A percentile compares a stretch with the other conserved stretches of the same genome.
These are phyloP conservation scores for Mortierella sp. DNA, from an alignment of 371 early-diverging fungal genomes.

Conservation along the genomic window DNA sequence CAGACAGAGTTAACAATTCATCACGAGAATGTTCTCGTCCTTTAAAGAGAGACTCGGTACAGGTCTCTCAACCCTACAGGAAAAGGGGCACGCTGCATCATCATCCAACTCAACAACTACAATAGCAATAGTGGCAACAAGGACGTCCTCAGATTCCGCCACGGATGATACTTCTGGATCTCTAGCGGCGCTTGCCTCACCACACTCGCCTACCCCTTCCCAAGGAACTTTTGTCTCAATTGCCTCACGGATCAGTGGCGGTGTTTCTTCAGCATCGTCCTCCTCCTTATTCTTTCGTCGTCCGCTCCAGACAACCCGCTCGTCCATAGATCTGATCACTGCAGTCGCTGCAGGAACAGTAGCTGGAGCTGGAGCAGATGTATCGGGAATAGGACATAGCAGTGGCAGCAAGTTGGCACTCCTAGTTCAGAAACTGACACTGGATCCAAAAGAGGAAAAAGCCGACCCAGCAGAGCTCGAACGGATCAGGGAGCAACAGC, in stretches of 20 bases:
- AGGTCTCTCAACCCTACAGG: conserved; percentile 39
- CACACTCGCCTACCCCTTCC: conserved; percentile 13
- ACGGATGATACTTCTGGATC: not conserved
- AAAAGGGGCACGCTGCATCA: conserved; percentile 12
- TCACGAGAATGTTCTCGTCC: conserved; percentile 44
- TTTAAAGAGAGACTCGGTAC: conserved; percentile 52
- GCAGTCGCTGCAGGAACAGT: conserved; percentile 5
- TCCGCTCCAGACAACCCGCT: conserved; percentile 11
- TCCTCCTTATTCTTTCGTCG: conserved; percentile 40
- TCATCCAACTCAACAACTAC: not conserved
- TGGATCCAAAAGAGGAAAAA: conserved; percentile 37
- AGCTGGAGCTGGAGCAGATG: not conserved
- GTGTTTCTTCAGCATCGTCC: conserved; percentile 24
- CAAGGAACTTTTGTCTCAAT: conserved; percentile 26
- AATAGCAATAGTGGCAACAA: not conserved
- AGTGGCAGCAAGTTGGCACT: conserved; percentile 7
- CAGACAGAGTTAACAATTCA: not conserved
- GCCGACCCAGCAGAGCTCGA: conserved; percentile 23
- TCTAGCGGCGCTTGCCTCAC: conserved; percentile 7
- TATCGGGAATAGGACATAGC: not conserved
- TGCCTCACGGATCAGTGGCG: conserved; percentile 36
- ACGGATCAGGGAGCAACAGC: conserved; percentile 28
- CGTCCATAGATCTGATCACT: conserved; percentile 14
- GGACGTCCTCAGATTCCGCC: not conserved
- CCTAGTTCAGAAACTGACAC: conserved; percentile 37